A percentile compares a stretch with the other conserved stretches of the same genome.
These are phyloP conservation scores for Auricularia heimuer DNA, from an alignment of 768 basidiomycete species.

Conservation along the genomic window DNA sequence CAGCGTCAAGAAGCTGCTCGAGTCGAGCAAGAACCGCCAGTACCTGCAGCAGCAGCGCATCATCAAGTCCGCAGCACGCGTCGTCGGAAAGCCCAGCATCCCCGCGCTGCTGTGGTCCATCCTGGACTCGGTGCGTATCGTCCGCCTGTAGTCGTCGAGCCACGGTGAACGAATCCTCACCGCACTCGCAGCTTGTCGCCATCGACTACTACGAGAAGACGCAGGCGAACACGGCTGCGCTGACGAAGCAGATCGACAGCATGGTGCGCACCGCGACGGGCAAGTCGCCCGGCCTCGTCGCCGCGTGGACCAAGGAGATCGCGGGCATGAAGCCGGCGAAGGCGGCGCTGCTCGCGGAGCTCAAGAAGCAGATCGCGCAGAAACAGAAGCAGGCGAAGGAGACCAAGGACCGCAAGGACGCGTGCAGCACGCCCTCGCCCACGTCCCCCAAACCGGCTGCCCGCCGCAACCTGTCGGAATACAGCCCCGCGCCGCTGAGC, in stretches of 20 bases:
- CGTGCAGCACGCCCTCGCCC: too few relatives aligned
- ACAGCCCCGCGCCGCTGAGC: too few relatives aligned
- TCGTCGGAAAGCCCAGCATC: neutral
- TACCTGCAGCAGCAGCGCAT: neutral
- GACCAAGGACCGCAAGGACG: neutral
- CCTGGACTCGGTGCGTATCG: neutral
- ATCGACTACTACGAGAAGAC: slow-evolving; percentile 1
- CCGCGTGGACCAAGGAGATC: neutral
- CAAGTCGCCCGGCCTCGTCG: neutral
- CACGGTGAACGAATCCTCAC: neutral
- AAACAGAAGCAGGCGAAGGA: neutral
- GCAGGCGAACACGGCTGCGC: neutral
- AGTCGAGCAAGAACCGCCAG: neutral
- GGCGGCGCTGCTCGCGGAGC: neutral
- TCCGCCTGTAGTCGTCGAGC: neutral
- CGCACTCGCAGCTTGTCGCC: neutral
- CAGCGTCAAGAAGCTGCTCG: neutral
- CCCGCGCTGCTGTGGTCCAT: neutral
- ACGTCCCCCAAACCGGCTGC: neutral
- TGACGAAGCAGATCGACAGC: neutral
- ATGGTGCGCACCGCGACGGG: neutral
- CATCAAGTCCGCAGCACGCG: neutral
- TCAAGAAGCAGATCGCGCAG: neutral
- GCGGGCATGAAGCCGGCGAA: neutral
- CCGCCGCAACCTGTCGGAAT: too few relatives aligned